phyloP scores from a whole-genome alignment of 129 eudicot genomes.

The Mikania micrantha region DNA sequence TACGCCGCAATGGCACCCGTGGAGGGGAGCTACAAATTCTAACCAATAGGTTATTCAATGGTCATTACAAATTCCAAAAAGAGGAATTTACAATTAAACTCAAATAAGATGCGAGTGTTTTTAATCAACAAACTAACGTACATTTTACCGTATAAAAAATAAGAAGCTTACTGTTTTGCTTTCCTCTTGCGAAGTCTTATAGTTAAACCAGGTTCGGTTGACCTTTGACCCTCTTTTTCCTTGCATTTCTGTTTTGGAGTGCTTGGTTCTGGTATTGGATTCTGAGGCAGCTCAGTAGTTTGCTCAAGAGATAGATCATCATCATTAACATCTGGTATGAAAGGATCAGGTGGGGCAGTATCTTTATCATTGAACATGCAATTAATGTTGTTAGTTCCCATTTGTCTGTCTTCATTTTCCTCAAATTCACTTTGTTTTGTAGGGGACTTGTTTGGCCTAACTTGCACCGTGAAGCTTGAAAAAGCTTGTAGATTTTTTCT shows the following conservation, averaged over 20 bases:
- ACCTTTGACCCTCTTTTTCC: constrained; percentile 36
- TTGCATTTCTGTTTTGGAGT: constrained; percentile 25
- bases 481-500: constrained; percentile 51
- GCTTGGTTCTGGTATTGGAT: constrained; percentile 16
- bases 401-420: constrained; percentile 10
- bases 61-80: background rate
- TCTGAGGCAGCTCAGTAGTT: constrained; percentile 17
- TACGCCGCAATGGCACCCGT: constrained; percentile 44
- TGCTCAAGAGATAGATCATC: background rate
- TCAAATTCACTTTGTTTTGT: constrained; percentile 8
- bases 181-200: constrained; percentile 34
- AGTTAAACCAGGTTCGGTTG: constrained; percentile 21
- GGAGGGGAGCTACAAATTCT: constrained; percentile 45
- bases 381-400: constrained; percentile 3
- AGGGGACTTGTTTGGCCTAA: constrained; percentile 5
- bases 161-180: constrained; percentile 38
- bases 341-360: constrained; percentile 18
- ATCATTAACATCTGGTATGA: constrained; percentile 7
- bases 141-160: background rate
- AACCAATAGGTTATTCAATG: background rate
- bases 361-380: constrained; percentile 14
- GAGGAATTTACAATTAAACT: background rate
- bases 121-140: background rate
- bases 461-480: constrained; percentile 20
- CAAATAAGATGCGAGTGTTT: background rate